Evolutionary conservation across 2,329 filamentous ascomycete genomes (phyloP), one percentile per base, ranked within the genome.

Genomic region (Trichothecium sympodiale): DNA sequence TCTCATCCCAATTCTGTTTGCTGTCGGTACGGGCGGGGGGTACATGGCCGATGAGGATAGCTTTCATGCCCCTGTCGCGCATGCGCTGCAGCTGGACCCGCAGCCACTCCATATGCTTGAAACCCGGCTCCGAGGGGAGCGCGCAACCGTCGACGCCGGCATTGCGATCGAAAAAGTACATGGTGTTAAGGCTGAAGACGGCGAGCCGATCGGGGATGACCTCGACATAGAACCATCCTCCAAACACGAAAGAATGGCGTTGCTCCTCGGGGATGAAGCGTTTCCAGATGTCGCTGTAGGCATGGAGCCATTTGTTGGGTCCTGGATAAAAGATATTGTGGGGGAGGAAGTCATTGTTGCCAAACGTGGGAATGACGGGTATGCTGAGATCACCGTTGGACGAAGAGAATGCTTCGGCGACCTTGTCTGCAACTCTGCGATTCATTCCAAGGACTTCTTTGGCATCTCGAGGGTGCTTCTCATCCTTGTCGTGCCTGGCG

Each of bases 271-370:
- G 91, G 41, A 98, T 93, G 53, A 96, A 94, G 27, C 71, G 69
- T 33, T 64, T 62, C 91, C 91, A 98, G 16, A 96, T 75, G 16
- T 81, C 69, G 17, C 76, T 65, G 48, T 91, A 95, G 32, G 70
- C 69, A 39, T 73, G 73, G 1, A 94, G 83, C 80, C 89, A 94
- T 43, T 73, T 72, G 50, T 95, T 95, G 13, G 91, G 91, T 0
- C 89, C 91, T 1, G 75, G 69, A 29, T 77, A 66, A 55, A 98
- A 78, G 52, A 96, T 93, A 51, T 98, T 98, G 62, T 98, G 91
- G 2, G 91, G 91, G 41, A 95, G 75, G 39, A 98, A 88, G 52
- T 98, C 91, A 59, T 98, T 98, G 63, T 98, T 98, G 41, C 91
- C 91, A 46, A 95, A 80, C 0, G 80, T 95, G 1, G 91, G 88